Conservation (phyloP, 139 green algal genomes). For the Micromonas commoda region DNA sequence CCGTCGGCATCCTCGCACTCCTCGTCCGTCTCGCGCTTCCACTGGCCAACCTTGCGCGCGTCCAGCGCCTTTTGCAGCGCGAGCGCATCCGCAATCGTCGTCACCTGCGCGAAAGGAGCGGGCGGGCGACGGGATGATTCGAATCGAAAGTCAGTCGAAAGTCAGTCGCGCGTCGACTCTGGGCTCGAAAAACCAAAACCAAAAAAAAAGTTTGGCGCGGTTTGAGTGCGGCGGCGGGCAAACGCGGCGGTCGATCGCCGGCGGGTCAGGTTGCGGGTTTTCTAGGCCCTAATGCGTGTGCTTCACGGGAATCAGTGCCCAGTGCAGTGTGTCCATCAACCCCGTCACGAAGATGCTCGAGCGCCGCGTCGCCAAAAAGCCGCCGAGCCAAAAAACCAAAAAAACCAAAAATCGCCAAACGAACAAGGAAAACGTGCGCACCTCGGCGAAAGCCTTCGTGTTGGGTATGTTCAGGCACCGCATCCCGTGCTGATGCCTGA, state of each 20-base stretch:
- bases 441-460: conserved; percentile 89
- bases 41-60: conserved; percentile 38
- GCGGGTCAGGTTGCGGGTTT: neutral
- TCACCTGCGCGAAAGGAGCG: conserved; percentile 92
- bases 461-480: conserved; percentile 91
- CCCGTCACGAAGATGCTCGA: neutral
- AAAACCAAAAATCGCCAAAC: neutral
- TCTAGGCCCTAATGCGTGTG: neutral
- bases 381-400: neutral
- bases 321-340: neutral
- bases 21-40: conserved; percentile 42
- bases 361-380: no score
- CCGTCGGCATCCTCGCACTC: conserved; percentile 54
- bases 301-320: neutral
- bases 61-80: conserved; percentile 75
- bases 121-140: no score
- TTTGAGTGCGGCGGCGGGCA: no score
- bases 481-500: conserved; percentile 82
- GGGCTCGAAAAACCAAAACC: no score
- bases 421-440: neutral
- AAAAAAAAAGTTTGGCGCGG: no score
- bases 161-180: no score
- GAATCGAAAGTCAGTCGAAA: no score
- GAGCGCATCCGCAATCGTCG: conserved; percentile 78
- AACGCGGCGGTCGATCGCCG: no score